Conservation (phyloP, 2,329 filamentous ascomycete species). For the Xylaria sp. region DNA sequence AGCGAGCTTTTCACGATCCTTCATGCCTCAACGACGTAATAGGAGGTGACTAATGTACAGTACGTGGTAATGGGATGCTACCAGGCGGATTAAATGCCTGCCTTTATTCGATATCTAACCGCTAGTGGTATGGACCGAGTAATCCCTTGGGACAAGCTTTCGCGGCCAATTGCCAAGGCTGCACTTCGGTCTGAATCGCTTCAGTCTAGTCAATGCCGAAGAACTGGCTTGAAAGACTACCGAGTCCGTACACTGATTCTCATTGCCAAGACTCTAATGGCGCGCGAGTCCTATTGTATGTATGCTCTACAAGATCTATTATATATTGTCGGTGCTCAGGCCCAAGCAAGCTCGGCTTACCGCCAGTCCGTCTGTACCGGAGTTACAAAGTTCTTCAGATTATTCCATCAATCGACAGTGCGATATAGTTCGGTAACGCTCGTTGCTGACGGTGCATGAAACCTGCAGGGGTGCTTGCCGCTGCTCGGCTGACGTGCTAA, state of each 20-base stretch:
- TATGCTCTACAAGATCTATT: background rate
- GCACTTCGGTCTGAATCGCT: background rate
- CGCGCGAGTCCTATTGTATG: background rate
- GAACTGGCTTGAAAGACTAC: background rate
- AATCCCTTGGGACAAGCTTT: background rate
- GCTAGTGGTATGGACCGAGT: background rate
- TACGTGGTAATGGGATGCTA: background rate
- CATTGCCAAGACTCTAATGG: background rate
- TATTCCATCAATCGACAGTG: background rate
- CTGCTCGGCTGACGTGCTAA: background rate
- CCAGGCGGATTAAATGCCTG: background rate
- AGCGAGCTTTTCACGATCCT: background rate
- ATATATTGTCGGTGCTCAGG: too few species aligned
- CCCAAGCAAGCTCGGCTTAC: background rate
- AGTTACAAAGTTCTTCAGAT: background rate
- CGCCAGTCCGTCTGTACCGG: background rate
- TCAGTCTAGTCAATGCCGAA: background rate
- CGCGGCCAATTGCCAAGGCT: background rate
- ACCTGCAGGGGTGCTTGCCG: background rate
- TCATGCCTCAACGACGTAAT: background rate
- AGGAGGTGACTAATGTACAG: background rate
- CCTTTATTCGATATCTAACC: background rate
- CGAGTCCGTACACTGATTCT: background rate
- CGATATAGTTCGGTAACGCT: background rate
- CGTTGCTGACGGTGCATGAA: background rate